Evolutionary conservation across 768 basidiomycete genomes (phyloP), one percentile per base, ranked within the genome.

Genomic region (Mycena leptocephala): DNA sequence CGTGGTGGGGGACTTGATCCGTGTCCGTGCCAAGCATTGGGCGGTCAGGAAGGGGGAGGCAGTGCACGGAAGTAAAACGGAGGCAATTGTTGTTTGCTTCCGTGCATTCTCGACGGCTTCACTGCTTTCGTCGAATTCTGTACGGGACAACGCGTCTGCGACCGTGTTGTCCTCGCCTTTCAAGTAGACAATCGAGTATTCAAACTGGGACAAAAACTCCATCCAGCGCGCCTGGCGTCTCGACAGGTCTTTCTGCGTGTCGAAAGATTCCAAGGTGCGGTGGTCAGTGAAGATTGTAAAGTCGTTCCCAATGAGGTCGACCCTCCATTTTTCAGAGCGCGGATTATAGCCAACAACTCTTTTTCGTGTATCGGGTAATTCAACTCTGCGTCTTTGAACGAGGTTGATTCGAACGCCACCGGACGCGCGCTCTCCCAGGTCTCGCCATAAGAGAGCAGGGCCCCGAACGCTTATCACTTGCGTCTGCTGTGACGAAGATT

Each of bases 211-310:
- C n/a, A n/a, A n/a, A n/a, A n/a, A n/a, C n/a, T n/a, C n/a, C n/a
- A n/a, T n/a, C n/a, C n/a, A n/a, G n/a, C n/a, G n/a, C n/a, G n/a
- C n/a, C n/a, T n/a, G n/a, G n/a, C n/a, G n/a, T n/a, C n/a, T n/a
- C n/a, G n/a, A n/a, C n/a, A n/a, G n/a, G n/a, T n/a, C n/a, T n/a
- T n/a, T n/a, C n/a, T n/a, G n/a, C 20, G 73, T 72, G 2, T 74
- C 10, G 46, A 87, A 83, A 26, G 80, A 72, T 64, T 86, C 82
- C 3, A 85, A 75, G 0, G 85, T 83, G 1, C 80, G 73, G 66
- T 87, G 87, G 73, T 86, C 85, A 0, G 85, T 86, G 59, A 63
- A 83, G 13, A 87, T 78, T 0, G 26, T 2, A 82, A 79, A 70
- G 5, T 30, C 30, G 26, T 68, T 63, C 11, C 79, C 75, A n/a